Conservation (phyloP, 139 green algal species). For the Eudorina sp. region DNA sequence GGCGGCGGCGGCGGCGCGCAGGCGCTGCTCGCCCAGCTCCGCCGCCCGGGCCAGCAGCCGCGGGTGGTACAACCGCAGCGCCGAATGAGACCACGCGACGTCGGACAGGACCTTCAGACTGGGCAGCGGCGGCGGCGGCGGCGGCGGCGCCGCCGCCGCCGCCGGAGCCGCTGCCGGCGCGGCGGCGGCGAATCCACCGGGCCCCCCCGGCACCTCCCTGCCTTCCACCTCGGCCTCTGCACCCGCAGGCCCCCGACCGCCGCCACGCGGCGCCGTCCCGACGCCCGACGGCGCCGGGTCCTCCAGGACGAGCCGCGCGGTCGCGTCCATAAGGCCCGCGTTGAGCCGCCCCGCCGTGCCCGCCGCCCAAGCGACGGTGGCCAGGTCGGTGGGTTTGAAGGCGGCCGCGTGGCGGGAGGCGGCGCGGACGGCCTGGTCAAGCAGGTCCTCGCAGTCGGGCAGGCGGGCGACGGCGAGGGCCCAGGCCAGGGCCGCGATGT, state of each 20-base stretch:
- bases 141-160: background rate
- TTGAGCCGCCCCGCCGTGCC: background rate
- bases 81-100: slow-evolving; percentile 40
- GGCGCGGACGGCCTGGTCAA: background rate
- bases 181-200: background rate
- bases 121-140: background rate
- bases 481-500: slow-evolving; percentile 34
- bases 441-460: slow-evolving; percentile 32
- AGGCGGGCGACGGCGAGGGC: background rate
- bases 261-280: background rate
- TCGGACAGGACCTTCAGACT: slow-evolving; percentile 2
- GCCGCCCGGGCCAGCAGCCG: background rate
- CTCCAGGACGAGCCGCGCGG: background rate
- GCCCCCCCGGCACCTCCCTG: background rate
- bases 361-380: slow-evolving; percentile 14
- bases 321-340: background rate
- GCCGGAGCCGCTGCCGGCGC: background rate
- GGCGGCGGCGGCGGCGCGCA: background rate
- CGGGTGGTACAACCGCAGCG: slow-evolving; percentile 6
- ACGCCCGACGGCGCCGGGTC: background rate
- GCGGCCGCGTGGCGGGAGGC: background rate
- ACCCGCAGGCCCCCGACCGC: background rate
- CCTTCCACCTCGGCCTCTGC: background rate
- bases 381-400: slow-evolving; percentile 23
- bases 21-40: background rate